Conservation (phyloP, 345 rosid genomes). For the Eucalyptus coolabah region DNA sequence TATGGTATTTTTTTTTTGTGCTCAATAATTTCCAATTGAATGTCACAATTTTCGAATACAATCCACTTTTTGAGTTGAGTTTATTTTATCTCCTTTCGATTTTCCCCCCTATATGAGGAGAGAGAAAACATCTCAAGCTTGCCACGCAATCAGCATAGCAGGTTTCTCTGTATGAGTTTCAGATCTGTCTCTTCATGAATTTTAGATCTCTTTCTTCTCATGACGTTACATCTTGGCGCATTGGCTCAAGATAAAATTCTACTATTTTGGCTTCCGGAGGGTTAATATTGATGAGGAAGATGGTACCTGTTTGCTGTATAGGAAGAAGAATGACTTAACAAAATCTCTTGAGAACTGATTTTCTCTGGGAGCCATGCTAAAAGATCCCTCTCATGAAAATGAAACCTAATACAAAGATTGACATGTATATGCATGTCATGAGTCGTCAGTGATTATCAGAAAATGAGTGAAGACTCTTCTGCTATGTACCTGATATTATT, state of each 20-base stretch:
- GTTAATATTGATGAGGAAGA: neutral
- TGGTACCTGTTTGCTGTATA: neutral
- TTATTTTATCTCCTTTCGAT: neutral
- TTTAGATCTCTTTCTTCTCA: neutral
- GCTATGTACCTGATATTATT: neutral
- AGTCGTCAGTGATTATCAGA: neutral
- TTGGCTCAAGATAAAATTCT: neutral
- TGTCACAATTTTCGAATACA: constrained; percentile 10
- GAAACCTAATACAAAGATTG: neutral
- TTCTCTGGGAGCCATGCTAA: neutral
- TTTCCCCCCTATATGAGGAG: neutral
- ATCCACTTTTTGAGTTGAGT: neutral
- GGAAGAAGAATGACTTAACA: neutral
- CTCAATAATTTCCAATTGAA: constrained; percentile 29
- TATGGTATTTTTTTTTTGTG: constrained; percentile 2
- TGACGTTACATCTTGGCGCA: neutral
- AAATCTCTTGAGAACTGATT: neutral
- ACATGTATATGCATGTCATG: neutral
- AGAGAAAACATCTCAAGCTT: neutral
- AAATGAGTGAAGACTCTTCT: neutral
- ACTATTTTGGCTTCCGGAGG: neutral
- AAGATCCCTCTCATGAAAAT: neutral
- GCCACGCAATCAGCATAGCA: neutral
- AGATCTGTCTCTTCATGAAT: neutral
- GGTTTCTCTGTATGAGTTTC: neutral